phyloP scores from a whole-genome alignment of 495 filamentous ascomycete species.

The Cryomyces antarcticus region DNA sequence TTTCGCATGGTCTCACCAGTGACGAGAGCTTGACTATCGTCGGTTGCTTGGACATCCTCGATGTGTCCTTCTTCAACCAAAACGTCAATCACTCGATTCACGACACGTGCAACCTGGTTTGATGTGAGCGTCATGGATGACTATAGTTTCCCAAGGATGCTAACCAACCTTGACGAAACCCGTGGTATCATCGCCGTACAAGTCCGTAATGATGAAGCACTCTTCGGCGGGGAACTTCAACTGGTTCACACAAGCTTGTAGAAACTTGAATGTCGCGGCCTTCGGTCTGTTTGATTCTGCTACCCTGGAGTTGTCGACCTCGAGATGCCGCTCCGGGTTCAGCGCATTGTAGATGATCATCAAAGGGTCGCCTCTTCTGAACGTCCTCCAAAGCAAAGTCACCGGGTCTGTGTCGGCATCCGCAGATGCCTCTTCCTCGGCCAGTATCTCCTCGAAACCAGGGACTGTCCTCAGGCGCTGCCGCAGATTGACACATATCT shows the following conservation, averaged over 20 bases:
- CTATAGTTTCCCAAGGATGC: neutral
- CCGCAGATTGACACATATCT: conserved; percentile 74
- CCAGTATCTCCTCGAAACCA: conserved; percentile 51
- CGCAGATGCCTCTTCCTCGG: conserved; percentile 43
- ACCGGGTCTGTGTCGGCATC: conserved; percentile 61
- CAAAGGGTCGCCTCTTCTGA: conserved; percentile 67
- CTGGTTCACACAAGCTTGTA: conserved; percentile 47
- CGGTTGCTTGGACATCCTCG: neutral
- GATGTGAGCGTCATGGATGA: conserved; percentile 6
- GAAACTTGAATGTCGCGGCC: conserved; percentile 48
- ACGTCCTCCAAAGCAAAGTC: conserved; percentile 70
- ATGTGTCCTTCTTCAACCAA: conserved; percentile 50
- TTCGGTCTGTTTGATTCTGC: conserved; percentile 43
- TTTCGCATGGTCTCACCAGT: conserved; percentile 38
- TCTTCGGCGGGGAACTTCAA: conserved; percentile 59
- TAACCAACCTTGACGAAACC: conserved; percentile 76
- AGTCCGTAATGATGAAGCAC: conserved; percentile 76
- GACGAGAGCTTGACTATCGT: too few relatives aligned
- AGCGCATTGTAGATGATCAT: conserved; percentile 77
- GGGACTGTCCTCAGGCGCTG: conserved; percentile 65
- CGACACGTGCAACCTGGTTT: conserved; percentile 48
- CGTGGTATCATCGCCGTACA: conserved; percentile 85
- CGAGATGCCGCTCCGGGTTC: conserved; percentile 39
- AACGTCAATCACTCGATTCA: conserved; percentile 79
- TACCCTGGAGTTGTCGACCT: conserved; percentile 37